A percentile compares a stretch with the other conserved stretches of the same genome.
Evolutionary conservation across 2,329 filamentous ascomycete genomes (phyloP).

Genomic region (Tolypocladium sp.): DNA sequence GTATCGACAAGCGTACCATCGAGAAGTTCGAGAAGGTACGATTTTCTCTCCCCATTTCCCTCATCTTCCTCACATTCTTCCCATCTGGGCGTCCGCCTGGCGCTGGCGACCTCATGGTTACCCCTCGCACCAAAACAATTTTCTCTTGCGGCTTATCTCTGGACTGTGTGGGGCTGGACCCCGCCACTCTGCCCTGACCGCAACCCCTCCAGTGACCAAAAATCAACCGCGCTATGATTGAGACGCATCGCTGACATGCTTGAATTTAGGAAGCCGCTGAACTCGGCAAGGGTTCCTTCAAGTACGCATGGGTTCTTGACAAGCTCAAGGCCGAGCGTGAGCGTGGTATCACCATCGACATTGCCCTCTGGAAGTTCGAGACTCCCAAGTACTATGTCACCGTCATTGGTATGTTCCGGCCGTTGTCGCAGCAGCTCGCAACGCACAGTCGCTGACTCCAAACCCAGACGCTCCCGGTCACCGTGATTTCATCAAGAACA

Average conservation of each 20-base stretch:
- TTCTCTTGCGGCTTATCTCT: background rate
- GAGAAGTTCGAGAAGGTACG: slow-evolving; percentile 99
- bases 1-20: slow-evolving; percentile 99
- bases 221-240: background rate
- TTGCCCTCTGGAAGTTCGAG: slow-evolving; percentile 99
- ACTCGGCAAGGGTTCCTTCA: slow-evolving; percentile 99
- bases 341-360: slow-evolving; percentile 99
- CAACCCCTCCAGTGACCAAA: background rate
- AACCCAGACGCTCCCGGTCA: slow-evolving; percentile 84
- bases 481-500: slow-evolving; percentile 99
- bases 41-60: background rate
- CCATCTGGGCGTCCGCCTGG: background rate
- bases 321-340: slow-evolving; percentile 99
- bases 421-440: background rate
- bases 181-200: slow-evolving; percentile 7
- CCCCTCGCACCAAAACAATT: background rate
- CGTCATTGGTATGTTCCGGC: slow-evolving; percentile 72
- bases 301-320: slow-evolving; percentile 99
- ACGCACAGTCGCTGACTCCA: slow-evolving; percentile 4
- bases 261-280: slow-evolving; percentile 82
- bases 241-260: slow-evolving; percentile 6
- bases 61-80: background rate
- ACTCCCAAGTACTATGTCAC: slow-evolving; percentile 97
- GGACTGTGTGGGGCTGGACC: background rate
- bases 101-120: background rate